A percentile compares a stretch with the other conserved stretches of the same genome.
Evolutionary conservation across 768 basidiomycete genomes (phyloP).

Genomic region (Panus rudis): DNA sequence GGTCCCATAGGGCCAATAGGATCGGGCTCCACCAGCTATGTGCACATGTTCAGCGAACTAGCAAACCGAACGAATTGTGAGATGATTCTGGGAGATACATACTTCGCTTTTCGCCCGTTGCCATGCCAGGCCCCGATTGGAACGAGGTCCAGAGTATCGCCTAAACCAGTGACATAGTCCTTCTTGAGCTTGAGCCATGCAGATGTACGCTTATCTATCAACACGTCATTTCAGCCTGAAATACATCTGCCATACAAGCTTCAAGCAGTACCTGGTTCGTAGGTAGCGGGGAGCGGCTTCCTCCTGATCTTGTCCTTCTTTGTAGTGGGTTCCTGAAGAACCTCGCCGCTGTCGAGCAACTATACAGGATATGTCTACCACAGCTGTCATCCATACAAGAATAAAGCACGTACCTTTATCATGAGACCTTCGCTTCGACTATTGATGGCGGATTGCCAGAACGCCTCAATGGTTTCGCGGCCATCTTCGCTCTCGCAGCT

Average conservation of each 20-base stretch:
- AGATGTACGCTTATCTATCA: slow-evolving; percentile 68
- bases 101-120: slow-evolving; percentile 73
- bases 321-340: slow-evolving; percentile 26
- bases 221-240: slow-evolving; percentile 5
- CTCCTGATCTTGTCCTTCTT: slow-evolving; percentile 36
- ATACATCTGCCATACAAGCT: background rate
- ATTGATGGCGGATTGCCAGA: slow-evolving; percentile 70
- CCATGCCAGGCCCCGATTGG: slow-evolving; percentile 86
- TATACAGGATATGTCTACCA: slow-evolving; percentile 19
- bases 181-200: slow-evolving; percentile 93
- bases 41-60: background rate
- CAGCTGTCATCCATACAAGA: background rate
- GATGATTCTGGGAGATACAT: background rate
- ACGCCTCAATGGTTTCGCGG: slow-evolving; percentile 56
- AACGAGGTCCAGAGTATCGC: slow-evolving; percentile 68
- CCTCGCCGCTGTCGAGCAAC: slow-evolving; percentile 57
- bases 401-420: slow-evolving; percentile 58
- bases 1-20: slow-evolving; percentile 70
- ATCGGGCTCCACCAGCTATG: slow-evolving; percentile 85
- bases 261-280: slow-evolving; percentile 54
- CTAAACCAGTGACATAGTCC: slow-evolving; percentile 77
- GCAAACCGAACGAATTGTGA: background rate
- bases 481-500: slow-evolving; percentile 61
- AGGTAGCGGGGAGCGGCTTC: slow-evolving; percentile 76
- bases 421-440: slow-evolving; percentile 89